phyloP scores from a whole-genome alignment of 2,329 filamentous ascomycete species.

The Fusarium anthophilum region DNA sequence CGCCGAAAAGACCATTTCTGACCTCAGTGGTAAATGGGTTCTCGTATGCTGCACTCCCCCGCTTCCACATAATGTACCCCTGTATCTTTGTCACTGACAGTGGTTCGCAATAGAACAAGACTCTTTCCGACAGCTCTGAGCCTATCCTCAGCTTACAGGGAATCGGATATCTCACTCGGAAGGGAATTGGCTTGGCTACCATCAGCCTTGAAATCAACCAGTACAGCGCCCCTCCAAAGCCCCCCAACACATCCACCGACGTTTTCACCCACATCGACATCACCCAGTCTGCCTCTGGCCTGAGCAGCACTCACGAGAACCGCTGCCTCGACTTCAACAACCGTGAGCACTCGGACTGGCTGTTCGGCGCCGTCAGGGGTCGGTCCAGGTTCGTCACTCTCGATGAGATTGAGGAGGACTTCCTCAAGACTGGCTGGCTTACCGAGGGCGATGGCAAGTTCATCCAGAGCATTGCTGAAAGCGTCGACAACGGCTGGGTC shows the following conservation, averaged over 20 bases:
- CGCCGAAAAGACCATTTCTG: slow-evolving; percentile 68
- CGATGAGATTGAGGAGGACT: slow-evolving; percentile 64
- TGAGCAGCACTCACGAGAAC: slow-evolving; percentile 70
- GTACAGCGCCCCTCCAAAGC: slow-evolving; percentile 56
- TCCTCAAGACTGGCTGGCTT: slow-evolving; percentile 67
- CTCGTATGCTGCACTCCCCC: slow-evolving; percentile 62
- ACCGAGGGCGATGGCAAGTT: slow-evolving; percentile 67
- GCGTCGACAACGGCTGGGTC: slow-evolving; percentile 61
- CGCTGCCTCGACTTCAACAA: slow-evolving; percentile 61
- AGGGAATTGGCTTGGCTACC: slow-evolving; percentile 73
- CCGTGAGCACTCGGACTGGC: slow-evolving; percentile 77
- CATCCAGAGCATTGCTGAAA: slow-evolving; percentile 71
- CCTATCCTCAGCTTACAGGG: slow-evolving; percentile 77
- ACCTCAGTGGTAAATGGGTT: slow-evolving; percentile 75
- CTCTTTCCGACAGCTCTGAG: slow-evolving; percentile 74
- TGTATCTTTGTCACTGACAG: slow-evolving; percentile 2
- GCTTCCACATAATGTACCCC: neutral
- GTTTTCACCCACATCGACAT: slow-evolving; percentile 72
- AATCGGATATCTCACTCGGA: slow-evolving; percentile 76
- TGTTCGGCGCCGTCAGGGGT: slow-evolving; percentile 79
- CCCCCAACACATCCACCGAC: slow-evolving; percentile 52
- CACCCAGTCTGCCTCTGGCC: slow-evolving; percentile 76
- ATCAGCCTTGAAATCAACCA: slow-evolving; percentile 72
- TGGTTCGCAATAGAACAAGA: slow-evolving; percentile 72
- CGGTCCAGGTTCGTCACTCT: slow-evolving; percentile 61